These are phyloP conservation scores for Vitis hybrid DNA, from an alignment of 177 flowering plant genomes.

Conservation along the genomic window DNA sequence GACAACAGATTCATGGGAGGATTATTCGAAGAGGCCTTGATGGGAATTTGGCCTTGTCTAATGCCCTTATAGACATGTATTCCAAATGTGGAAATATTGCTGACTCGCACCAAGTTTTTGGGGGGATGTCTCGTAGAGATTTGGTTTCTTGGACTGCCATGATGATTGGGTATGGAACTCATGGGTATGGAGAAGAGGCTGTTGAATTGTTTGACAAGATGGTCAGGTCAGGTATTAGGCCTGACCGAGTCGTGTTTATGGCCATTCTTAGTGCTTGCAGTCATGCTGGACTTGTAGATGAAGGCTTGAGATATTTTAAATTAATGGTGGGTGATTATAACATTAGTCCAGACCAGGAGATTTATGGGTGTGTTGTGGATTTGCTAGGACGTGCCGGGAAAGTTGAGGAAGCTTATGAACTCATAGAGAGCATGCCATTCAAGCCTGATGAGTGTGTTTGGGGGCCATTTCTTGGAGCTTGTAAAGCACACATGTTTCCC, in stretches of 20 bases:
- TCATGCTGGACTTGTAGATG: constrained; percentile 79
- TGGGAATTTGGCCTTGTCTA: constrained; percentile 47
- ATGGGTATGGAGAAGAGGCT: constrained; percentile 81
- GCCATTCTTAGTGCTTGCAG: constrained; percentile 81
- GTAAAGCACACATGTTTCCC: constrained; percentile 57
- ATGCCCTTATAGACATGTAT: constrained; percentile 88
- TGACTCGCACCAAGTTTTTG: constrained; percentile 51
- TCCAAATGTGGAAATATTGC: constrained; percentile 76
- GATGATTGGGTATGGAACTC: constrained; percentile 85
- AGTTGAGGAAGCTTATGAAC: constrained; percentile 63
- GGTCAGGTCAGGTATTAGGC: constrained; percentile 61
- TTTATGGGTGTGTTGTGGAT: constrained; percentile 85
- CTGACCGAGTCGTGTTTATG: constrained; percentile 71
- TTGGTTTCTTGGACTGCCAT: constrained; percentile 87
- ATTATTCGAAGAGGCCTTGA: constrained; percentile 54
- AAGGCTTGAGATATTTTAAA: constrained; percentile 62
- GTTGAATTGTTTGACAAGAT: constrained; percentile 63
- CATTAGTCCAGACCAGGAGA: constrained; percentile 57
- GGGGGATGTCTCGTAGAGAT: constrained; percentile 43
- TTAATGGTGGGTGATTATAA: constrained; percentile 45
- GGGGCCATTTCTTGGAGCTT: constrained; percentile 90
- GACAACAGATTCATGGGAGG: constrained; percentile 74
- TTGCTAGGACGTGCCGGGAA: constrained; percentile 84
- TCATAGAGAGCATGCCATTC: constrained; percentile 69
- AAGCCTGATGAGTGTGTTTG: constrained; percentile 71